These are phyloP conservation scores for Harringtonia lauricola DNA, from an alignment of 2,329 filamentous ascomycete genomes.

Conservation along the genomic window DNA sequence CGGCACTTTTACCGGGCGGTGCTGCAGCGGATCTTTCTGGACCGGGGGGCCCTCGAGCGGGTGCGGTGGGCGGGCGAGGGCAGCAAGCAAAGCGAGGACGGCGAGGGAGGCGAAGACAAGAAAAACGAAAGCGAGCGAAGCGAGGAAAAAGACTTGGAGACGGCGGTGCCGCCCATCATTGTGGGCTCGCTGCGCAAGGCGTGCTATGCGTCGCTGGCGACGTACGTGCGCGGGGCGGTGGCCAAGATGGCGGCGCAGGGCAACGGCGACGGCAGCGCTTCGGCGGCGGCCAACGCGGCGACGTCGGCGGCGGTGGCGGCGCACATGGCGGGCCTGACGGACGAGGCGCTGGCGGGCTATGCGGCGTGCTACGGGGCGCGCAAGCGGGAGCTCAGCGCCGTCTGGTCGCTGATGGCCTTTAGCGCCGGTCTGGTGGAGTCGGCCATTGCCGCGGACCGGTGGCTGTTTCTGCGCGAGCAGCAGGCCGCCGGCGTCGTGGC, in stretches of 20 bases:
- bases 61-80: slow-evolving; percentile 34
- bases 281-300: slow-evolving; percentile 1
- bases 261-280: slow-evolving; percentile 20
- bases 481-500: slow-evolving; percentile 42
- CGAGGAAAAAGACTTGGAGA: slow-evolving; percentile 34
- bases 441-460: slow-evolving; percentile 81
- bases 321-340: slow-evolving; percentile 56
- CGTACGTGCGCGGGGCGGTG: slow-evolving; percentile 74
- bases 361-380: slow-evolving; percentile 48
- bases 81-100: slow-evolving; percentile 8
- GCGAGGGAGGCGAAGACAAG: slow-evolving; percentile 4
- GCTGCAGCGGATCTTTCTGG: slow-evolving; percentile 84
- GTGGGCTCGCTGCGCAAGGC: slow-evolving; percentile 75
- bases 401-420: slow-evolving; percentile 96
- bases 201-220: slow-evolving; percentile 63
- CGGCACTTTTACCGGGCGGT: slow-evolving; percentile 88
- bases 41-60: slow-evolving; percentile 63
- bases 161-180: slow-evolving; percentile 67
- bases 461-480: slow-evolving; percentile 77
- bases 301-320: slow-evolving; percentile 41
- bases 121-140: too few species aligned
- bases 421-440: slow-evolving; percentile 84
- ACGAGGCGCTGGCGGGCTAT: slow-evolving; percentile 66
- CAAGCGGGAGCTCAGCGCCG: slow-evolving; percentile 72
- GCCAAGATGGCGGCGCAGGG: slow-evolving; percentile 45